phyloP scores from a whole-genome alignment of 2,329 filamentous ascomycete genomes.

The Epichloe uncinata region DNA sequence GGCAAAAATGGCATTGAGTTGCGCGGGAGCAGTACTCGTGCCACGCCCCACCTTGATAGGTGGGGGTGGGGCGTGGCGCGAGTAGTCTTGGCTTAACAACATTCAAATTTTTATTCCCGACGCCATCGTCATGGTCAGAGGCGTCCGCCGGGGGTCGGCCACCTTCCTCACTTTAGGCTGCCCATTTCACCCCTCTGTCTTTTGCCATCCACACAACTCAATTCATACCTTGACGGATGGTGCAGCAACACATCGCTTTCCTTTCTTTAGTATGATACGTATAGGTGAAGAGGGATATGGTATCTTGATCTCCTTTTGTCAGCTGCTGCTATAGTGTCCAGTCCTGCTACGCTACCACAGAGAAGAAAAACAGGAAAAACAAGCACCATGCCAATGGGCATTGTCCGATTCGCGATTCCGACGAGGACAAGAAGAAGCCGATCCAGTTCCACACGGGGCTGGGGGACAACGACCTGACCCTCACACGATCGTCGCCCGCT shows the following conservation, averaged over 20 bases:
- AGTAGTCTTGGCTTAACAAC: too few species aligned
- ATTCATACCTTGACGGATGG: too few species aligned
- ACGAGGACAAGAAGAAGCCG: conserved; percentile 45
- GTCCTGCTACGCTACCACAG: background rate
- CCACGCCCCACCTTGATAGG: too few species aligned
- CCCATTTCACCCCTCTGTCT: background rate
- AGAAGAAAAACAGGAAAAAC: background rate
- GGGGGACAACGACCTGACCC: conserved; percentile 63
- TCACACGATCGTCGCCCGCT: conserved; percentile 58
- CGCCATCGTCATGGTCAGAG: background rate
- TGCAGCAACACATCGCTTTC: too few species aligned
- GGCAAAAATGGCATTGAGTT: too few species aligned
- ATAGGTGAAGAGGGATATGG: too few species aligned
- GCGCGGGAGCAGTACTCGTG: too few species aligned
- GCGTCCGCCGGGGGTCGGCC: background rate
- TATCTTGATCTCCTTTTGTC: too few species aligned
- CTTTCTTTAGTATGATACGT: background rate
- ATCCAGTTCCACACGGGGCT: conserved; percentile 76
- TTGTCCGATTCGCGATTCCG: conserved; percentile 38
- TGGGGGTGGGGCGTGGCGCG: too few species aligned
- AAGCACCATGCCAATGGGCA: conserved; percentile 29
- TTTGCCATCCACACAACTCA: background rate
- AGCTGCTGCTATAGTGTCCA: too few species aligned
- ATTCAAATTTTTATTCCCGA: background rate
- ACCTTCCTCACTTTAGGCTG: background rate